Evolutionary conservation across 176 grass and related monocot species (phyloP).

Genomic region (Melocanna baccifera): DNA sequence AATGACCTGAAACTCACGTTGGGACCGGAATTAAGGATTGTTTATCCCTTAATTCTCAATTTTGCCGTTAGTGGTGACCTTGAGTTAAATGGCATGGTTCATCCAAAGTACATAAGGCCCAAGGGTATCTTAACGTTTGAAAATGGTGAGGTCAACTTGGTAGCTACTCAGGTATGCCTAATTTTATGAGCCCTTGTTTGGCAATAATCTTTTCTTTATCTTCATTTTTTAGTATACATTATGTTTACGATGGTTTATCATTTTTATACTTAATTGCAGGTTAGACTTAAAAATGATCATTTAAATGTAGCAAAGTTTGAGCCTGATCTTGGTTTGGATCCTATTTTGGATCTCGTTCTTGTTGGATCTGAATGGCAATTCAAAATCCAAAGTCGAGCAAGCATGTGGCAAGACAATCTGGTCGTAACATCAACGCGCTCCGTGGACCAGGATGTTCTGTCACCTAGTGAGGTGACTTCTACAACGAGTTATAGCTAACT

Average conservation of each 20-base stretch:
- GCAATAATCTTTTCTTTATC: neutral
- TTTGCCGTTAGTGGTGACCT: conserved; percentile 91
- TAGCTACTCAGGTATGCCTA: conserved; percentile 82
- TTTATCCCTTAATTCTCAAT: conserved; percentile 97
- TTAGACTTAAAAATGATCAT: conserved; percentile 91
- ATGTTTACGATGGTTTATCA: conserved; percentile 9
- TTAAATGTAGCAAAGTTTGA: conserved; percentile 96
- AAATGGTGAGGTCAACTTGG: conserved; percentile 96
- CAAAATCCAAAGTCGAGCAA: conserved; percentile 93
- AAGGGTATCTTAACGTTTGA: conserved; percentile 91
- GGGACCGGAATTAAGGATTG: conserved; percentile 93
- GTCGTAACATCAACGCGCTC: conserved; percentile 84
- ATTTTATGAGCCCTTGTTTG: conserved; percentile 24
- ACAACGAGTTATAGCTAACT: neutral
- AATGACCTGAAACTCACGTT: conserved; percentile 82
- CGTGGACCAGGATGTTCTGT: conserved; percentile 92
- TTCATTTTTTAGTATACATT: conserved; percentile 10
- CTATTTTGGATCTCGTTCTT: conserved; percentile 83
- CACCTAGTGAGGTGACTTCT: conserved; percentile 67
- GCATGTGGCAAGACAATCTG: conserved; percentile 97
- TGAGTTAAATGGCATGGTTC: conserved; percentile 85
- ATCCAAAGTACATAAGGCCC: conserved; percentile 92
- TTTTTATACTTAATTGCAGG: conserved; percentile 53
- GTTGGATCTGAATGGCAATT: conserved; percentile 99
- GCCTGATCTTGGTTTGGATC: conserved; percentile 97